Evolutionary conservation across 2,329 filamentous ascomycete genomes (phyloP), one percentile per base, ranked within the genome.

Genomic region (Beauveria sp.): DNA sequence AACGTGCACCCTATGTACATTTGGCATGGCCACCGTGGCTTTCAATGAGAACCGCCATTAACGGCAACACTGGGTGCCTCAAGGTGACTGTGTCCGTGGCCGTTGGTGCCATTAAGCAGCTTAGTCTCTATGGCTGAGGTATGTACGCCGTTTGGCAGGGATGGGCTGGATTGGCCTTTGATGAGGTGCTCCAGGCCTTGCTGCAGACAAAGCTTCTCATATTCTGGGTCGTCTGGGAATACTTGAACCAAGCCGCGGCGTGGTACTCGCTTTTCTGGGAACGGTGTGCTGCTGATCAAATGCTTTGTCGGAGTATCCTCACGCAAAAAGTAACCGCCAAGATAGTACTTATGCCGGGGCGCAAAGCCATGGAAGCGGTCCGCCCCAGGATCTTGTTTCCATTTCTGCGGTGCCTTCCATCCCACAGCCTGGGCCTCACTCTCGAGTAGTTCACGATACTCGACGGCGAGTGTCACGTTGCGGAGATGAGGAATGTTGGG

Each of bases 391-490:
- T 88, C 84, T 59, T 76, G 73, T 68, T 80, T 85, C 82, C 83
- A 88, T 68, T 85, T 86, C 59, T 76, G 73, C 3, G 75, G 72
- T 7, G 73, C 68, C 50, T 70, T 72, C 70, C 76, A 80, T 9
- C 71, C 73, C n/a, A 69, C 66, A 22, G 76, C 70, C 63, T 79
- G 75, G 6, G 72, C 71, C 65, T 83, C 80, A 41, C 74, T 72
- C 66, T 84, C 81, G 14, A 82, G 74, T 12, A 85, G 72, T 70
- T 88, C 85, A 55, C 80, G 77, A 66, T 88, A 88, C 55, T 80
- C 78, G 54, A 88, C 79, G 9, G 78, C 76, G 55, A 88, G 75
- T 65, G 77, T 78, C 57, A 87, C 66, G 62, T 80, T 76, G 56
- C 77, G 79, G 22, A 88, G 77, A 67, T 88, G 85, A 34, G 83